A percentile compares a stretch with the other conserved stretches of the same genome.
Conservation (phyloP, 805 yeast species). For the Ogataea methylovora region DNA sequence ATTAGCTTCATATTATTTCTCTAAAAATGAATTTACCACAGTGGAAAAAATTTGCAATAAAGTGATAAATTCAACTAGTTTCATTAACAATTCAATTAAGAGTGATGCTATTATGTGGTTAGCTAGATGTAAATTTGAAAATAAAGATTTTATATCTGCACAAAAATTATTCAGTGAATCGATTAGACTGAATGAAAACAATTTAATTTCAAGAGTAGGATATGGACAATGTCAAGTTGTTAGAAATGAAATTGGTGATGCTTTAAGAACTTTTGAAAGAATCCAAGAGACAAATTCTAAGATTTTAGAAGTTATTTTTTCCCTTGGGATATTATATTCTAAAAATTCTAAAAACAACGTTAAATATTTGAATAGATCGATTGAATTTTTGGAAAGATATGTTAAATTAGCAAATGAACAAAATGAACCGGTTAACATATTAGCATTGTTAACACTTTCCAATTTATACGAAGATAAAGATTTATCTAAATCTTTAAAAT, state of each 20-base stretch:
- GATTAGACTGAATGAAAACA: slow-evolving; percentile 53
- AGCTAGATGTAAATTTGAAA: slow-evolving; percentile 65
- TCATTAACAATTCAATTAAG: slow-evolving; percentile 30
- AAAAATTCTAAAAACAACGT: slow-evolving; percentile 22
- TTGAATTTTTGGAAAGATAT: slow-evolving; percentile 62
- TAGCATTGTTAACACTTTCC: slow-evolving; percentile 64
- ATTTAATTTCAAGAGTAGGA: slow-evolving; percentile 69
- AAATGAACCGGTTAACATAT: slow-evolving; percentile 51
- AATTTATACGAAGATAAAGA: slow-evolving; percentile 63
- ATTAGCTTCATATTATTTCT: slow-evolving; percentile 63
- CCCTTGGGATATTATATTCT: slow-evolving; percentile 71
- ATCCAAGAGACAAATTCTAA: slow-evolving; percentile 59
- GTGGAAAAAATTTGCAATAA: slow-evolving; percentile 51
- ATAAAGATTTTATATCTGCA: slow-evolving; percentile 58
- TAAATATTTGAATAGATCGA: slow-evolving; percentile 40
- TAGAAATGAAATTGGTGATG: slow-evolving; percentile 72
- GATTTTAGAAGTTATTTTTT: slow-evolving; percentile 64
- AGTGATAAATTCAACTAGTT: slow-evolving; percentile 30
- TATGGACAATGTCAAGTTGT: slow-evolving; percentile 77
- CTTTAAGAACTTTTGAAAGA: slow-evolving; percentile 77
- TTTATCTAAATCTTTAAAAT: slow-evolving; percentile 57
- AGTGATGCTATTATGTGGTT: slow-evolving; percentile 78
- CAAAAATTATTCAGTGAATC: slow-evolving; percentile 70
- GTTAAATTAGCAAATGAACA: slow-evolving; percentile 50
- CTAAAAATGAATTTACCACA: slow-evolving; percentile 51